Percentiles rank a stretch among this genome's conserved stretches.
Evolutionary conservation across 23 red algal species (phyloP).

Genomic region (Agarophyton chilense): DNA sequence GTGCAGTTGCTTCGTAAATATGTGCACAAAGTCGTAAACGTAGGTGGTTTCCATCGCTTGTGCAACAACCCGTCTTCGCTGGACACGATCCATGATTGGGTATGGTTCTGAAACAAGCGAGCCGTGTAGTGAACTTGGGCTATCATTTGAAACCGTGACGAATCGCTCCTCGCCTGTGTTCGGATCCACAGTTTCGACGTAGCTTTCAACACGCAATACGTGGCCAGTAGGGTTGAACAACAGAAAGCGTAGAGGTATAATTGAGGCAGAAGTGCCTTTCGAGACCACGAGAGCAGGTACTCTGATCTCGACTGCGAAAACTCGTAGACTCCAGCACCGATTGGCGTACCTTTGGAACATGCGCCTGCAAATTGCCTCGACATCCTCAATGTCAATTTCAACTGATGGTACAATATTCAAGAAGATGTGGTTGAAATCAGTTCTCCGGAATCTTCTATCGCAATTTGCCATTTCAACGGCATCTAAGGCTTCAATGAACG

Average conservation of each 20-base stretch:
- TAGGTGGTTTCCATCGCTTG: slow-evolving; percentile 98
- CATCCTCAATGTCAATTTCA: slow-evolving; percentile 91
- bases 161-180: slow-evolving; percentile 68
- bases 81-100: slow-evolving; percentile 94
- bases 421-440: slow-evolving; percentile 99
- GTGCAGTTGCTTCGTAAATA: slow-evolving; percentile 93
- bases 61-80: slow-evolving; percentile 90
- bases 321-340: slow-evolving; percentile 89
- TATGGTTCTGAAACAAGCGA: slow-evolving; percentile 93
- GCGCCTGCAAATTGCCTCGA: slow-evolving; percentile 89
- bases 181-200: slow-evolving; percentile 86
- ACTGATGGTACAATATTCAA: slow-evolving; percentile 88
- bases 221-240: slow-evolving; percentile 98
- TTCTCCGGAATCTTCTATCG: slow-evolving; percentile 84
- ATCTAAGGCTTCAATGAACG: slow-evolving; percentile 95
- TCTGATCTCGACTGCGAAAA: slow-evolving; percentile 95
- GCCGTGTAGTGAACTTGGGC: slow-evolving; percentile 86
- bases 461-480: slow-evolving; percentile 97
- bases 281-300: slow-evolving; percentile 53
- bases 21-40: slow-evolving; percentile 94
- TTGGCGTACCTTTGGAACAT: slow-evolving; percentile 93
- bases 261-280: slow-evolving; percentile 12
- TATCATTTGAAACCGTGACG: slow-evolving; percentile 44
- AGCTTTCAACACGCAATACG: slow-evolving; percentile 91
- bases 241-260: slow-evolving; percentile 89